Conservation (phyloP, 225 moss, liverwort and hornwort genomes). For the Antitrichia curtipendula region DNA sequence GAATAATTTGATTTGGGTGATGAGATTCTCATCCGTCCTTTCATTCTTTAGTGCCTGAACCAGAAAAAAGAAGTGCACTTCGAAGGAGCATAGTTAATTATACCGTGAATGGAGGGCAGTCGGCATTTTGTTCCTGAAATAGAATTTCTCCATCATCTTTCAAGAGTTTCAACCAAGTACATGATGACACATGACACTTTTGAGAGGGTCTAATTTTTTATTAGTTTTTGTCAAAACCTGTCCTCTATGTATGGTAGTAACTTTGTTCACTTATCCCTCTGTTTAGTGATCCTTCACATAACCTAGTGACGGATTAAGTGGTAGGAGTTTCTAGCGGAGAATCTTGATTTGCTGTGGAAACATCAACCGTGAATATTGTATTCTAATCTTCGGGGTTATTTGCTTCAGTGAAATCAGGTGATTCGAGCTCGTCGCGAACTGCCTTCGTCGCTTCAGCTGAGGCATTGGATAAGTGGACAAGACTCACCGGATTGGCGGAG, state of each 20-base stretch:
- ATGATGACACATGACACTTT: neutral
- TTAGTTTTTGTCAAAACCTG: neutral
- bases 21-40: neutral
- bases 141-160: neutral
- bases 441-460: conserved; percentile 83
- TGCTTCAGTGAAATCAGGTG: conserved; percentile 58
- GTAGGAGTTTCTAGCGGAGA: neutral
- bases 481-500: conserved; percentile 69
- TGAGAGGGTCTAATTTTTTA: neutral
- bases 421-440: conserved; percentile 58
- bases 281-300: neutral
- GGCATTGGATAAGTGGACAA: conserved; percentile 87
- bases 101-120: neutral
- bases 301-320: neutral
- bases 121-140: neutral
- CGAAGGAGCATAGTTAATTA: neutral
- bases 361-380: neutral
- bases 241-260: neutral
- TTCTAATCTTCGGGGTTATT: neutral
- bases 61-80: neutral
- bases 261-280: neutral
- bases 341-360: neutral
- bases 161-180: neutral
- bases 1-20: neutral
- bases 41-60: neutral